A percentile compares a stretch with the other conserved stretches of the same genome.
Evolutionary conservation across 164 flowering plant species (phyloP).

Genomic region (Protea cynaroides): DNA sequence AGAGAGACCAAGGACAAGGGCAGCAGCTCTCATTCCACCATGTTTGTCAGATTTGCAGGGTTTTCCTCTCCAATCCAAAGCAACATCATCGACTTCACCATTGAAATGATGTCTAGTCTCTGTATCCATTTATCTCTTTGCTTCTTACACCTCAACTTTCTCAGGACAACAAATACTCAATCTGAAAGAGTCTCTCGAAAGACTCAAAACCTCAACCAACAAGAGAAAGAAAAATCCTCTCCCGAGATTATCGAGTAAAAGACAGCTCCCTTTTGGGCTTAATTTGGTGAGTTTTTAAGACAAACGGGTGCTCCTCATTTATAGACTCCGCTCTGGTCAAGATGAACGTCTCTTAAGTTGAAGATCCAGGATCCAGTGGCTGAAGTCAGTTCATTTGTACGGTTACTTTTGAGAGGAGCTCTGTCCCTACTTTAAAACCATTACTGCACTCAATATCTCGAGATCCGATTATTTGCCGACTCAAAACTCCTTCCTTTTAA

Average conservation of each 20-base stretch:
- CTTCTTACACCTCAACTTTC: background rate
- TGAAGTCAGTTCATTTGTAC: no score
- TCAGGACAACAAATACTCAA: no score
- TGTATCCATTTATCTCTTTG: slow-evolving; percentile 8
- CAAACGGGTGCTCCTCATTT: background rate
- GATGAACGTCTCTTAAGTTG: no score
- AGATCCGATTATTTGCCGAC: background rate
- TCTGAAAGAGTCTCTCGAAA: background rate
- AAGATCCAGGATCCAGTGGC: no score
- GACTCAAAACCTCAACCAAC: background rate
- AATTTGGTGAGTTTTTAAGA: background rate
- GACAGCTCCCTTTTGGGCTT: background rate
- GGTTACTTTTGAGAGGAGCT: no score
- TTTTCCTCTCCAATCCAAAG: slow-evolving; percentile 88
- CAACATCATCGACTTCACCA: slow-evolving; percentile 23
- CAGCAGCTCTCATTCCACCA: slow-evolving; percentile 90
- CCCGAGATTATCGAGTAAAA: no score
- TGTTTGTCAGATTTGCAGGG: slow-evolving; percentile 62
- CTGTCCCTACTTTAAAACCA: no score
- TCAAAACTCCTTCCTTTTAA: background rate
- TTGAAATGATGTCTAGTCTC: slow-evolving; percentile 16
- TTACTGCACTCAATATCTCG: background rate
- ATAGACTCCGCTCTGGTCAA: no score
- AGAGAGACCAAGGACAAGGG: slow-evolving; percentile 71
- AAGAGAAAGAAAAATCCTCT: no score